Evolutionary conservation across 1,139 yeast genomes (phyloP), one percentile per base, ranked within the genome.

Genomic region (Geotrichum phurueaensis): DNA sequence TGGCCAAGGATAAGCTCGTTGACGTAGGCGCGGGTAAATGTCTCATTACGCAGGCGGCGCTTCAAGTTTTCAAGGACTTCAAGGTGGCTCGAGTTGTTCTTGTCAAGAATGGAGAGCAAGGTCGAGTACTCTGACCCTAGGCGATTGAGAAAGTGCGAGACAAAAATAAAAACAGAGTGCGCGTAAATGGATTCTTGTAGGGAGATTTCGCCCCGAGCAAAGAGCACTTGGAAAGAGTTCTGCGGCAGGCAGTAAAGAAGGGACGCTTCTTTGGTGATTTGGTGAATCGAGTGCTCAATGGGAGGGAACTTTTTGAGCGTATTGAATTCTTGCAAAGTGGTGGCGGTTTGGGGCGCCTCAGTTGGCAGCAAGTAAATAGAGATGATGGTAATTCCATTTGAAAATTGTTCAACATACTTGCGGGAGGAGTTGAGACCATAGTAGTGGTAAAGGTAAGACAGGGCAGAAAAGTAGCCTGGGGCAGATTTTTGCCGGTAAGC

Each of bases 151-250:
- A 94, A 94, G 75, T 94, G 98, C 56, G 96, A 87, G 58, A 90
- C 96, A 71, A 94, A 94, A 64, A 91, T 89, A 59, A 89, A 89
- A 68, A 94, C 97, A 71, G 91, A 87, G 75, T 94, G 98, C 53
- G 98, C 96, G 73, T 94, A 94, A 65, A 92, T 86, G 58, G 94
- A 84, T 76, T 94, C 98, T 76, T 94, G 99, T 69, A 95, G 84
- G 1, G 97, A 91, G 74, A 92, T 82, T 66, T 85, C 86, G 61
- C 95, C 89, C 61, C 80, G 75, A 65, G 87, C 86, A 72, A 92
- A 92, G 63, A 86, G 81, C 59, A 82, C 80, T 68, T 86, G 87
- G 80, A 92, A 92, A 69, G 83, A 81, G 70, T 90, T 89, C 75
- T 88, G 87, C 54, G 99, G 99, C 67, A 94, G 83, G 70, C 97